Evolutionary conservation across 768 basidiomycete species (phyloP).

Genomic region (Jaapia argillacea): DNA sequence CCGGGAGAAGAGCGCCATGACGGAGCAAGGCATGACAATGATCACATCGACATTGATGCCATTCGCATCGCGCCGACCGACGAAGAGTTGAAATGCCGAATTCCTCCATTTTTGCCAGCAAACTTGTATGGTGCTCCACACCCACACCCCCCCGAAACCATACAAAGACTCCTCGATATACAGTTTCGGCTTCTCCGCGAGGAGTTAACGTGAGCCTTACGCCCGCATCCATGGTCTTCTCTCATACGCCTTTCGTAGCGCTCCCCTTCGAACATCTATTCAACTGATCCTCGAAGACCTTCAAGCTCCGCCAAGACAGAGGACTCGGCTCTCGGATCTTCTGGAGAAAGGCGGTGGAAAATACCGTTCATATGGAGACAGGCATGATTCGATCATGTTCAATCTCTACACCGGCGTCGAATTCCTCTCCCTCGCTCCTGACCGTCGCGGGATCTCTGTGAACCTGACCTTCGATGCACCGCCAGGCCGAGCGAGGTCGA

Average conservation of each 20-base stretch:
- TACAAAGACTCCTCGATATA: constrained; percentile 60
- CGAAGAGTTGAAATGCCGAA: constrained; percentile 41
- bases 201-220: constrained; percentile 45
- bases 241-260: constrained; percentile 21
- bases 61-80: constrained; percentile 69
- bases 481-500: constrained; percentile 40
- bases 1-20: constrained; percentile 20
- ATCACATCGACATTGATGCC: constrained; percentile 38
- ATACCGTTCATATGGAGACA: constrained; percentile 34
- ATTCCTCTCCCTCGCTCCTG: constrained; percentile 37
- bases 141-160: constrained; percentile 42
- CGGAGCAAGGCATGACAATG: constrained; percentile 64
- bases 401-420: constrained; percentile 47
- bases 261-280: constrained; percentile 40
- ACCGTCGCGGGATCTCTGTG: constrained; percentile 41
- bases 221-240: background rate
- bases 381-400: constrained; percentile 44
- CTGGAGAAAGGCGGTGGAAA: constrained; percentile 45
- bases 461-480: constrained; percentile 41
- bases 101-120: constrained; percentile 50
- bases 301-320: constrained; percentile 5
- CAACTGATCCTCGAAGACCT: constrained; percentile 40
- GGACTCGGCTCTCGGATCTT: constrained; percentile 35
- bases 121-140: constrained; percentile 54
- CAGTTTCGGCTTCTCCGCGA: constrained; percentile 71